Evolutionary conservation across 1,284 basidiomycete genomes (phyloP).

Genomic region (Cutaneotrichosporon sp.): DNA sequence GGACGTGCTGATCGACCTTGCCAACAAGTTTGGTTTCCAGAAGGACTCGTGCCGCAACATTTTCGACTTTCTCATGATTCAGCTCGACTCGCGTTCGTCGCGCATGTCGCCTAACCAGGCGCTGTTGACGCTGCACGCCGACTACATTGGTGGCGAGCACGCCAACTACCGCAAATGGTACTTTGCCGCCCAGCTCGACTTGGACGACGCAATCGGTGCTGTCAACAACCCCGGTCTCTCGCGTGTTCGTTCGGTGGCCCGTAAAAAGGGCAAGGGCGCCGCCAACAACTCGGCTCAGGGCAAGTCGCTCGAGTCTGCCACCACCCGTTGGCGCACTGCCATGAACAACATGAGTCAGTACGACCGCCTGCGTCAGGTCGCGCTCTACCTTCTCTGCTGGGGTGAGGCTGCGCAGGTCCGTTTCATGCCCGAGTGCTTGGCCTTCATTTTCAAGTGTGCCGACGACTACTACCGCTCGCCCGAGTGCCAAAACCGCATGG

Average conservation of each 20-base stretch:
- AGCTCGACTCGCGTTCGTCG: conserved; percentile 91
- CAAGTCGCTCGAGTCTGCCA: conserved; percentile 81
- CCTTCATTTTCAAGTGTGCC: conserved; percentile 99
- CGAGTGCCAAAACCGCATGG: conserved; percentile 92
- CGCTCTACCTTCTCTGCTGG: conserved; percentile 93
- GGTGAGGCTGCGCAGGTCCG: conserved; percentile 97
- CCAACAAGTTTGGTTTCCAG: conserved; percentile 99
- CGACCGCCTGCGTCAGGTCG: conserved; percentile 92
- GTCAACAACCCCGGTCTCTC: conserved; percentile 85
- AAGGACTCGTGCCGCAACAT: conserved; percentile 63
- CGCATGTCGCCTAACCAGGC: conserved; percentile 97
- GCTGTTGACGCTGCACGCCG: conserved; percentile 88
- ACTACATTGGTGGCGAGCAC: conserved; percentile 96
- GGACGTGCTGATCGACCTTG: conserved; percentile 94
- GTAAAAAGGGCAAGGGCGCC: conserved; percentile 42
- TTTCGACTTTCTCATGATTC: conserved; percentile 98
- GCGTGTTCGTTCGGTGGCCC: conserved; percentile 74
- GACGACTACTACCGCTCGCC: conserved; percentile 99
- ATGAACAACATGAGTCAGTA: conserved; percentile 99
- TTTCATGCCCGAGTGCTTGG: conserved; percentile 95
- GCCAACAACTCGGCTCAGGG: conserved; percentile 55
- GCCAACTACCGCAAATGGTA: conserved; percentile 99
- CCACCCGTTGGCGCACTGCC: conserved; percentile 90
- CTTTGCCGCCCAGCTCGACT: conserved; percentile 97
- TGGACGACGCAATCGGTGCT: conserved; percentile 94